Conservation (phyloP, 2,329 filamentous ascomycete genomes). For the Fonsecaea erecta region DNA sequence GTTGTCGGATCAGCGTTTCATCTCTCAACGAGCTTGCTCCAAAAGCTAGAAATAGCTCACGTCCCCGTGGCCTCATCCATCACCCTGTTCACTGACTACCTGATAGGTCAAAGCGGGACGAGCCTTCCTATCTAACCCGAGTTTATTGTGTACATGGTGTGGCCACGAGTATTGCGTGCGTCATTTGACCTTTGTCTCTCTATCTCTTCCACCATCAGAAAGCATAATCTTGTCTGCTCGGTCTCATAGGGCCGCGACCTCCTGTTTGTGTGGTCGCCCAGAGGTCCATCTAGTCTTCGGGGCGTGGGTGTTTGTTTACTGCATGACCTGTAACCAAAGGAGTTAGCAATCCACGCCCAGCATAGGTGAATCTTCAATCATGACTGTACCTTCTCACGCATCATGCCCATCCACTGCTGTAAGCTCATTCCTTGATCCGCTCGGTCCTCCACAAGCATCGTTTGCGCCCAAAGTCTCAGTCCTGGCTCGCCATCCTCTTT, state of each 20-base stretch:
- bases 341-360: slow-evolving; percentile 21
- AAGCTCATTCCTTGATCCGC: slow-evolving; percentile 93
- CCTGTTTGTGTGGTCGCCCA: neutral
- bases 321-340: slow-evolving; percentile 30
- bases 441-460: slow-evolving; percentile 89
- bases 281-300: neutral
- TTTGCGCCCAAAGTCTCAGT: slow-evolving; percentile 95
- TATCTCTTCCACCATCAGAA: neutral
- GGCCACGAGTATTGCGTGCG: slow-evolving; percentile 10
- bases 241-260: neutral
- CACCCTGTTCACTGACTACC: neutral
- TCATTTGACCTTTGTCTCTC: slow-evolving; percentile 2
- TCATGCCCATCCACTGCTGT: slow-evolving; percentile 86
- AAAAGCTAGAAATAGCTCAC: slow-evolving; percentile 15
- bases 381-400: slow-evolving; percentile 86
- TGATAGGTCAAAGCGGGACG: slow-evolving; percentile 9
- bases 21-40: slow-evolving; percentile 12
- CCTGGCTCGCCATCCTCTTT: slow-evolving; percentile 95
- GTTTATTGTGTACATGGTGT: slow-evolving; percentile 9
- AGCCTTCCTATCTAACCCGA: slow-evolving; percentile 18
- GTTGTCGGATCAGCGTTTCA: slow-evolving; percentile 36
- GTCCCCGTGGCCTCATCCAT: neutral
- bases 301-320: slow-evolving; percentile 20
- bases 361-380: slow-evolving; percentile 6
- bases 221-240: neutral